Evolutionary conservation across 139 green algal species (phyloP).

Genomic region (Tetradesmus obliquus): DNA sequence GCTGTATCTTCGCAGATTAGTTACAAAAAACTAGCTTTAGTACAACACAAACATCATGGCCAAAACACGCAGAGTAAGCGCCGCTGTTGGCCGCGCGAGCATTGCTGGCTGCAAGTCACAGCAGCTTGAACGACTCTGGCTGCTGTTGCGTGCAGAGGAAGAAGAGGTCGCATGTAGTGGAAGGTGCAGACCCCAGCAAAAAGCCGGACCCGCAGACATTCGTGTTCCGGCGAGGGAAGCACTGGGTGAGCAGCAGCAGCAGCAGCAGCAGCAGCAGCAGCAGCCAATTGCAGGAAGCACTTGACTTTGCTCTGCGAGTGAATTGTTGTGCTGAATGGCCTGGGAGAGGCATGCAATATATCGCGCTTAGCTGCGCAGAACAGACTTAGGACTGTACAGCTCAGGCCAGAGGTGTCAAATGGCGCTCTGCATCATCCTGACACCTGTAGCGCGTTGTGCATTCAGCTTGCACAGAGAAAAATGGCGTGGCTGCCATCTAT

Average conservation of each 20-base stretch:
- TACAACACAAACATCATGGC: neutral
- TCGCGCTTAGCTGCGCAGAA: too few species aligned
- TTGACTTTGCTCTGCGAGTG: neutral
- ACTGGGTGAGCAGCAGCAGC: slow-evolving; percentile 28
- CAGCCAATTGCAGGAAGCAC: slow-evolving; percentile 32
- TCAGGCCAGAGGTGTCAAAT: too few species aligned
- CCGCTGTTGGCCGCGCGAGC: neutral
- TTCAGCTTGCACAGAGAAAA: too few species aligned
- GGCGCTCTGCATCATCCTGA: too few species aligned
- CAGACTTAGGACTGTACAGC: too few species aligned
- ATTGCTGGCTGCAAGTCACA: neutral
- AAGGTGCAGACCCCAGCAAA: slow-evolving; percentile 66
- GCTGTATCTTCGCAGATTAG: neutral
- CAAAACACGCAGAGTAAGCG: slow-evolving; percentile 26
- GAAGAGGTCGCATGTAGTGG: slow-evolving; percentile 72
- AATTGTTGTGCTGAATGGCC: too few species aligned
- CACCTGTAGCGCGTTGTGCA: too few species aligned
- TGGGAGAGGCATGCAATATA: too few species aligned
- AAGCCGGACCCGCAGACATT: slow-evolving; percentile 85
- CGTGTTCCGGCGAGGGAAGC: slow-evolving; percentile 76
- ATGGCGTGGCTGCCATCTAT: too few species aligned
- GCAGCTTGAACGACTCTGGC: neutral
- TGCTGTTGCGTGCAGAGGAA: slow-evolving; percentile 20
- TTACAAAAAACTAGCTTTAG: neutral
- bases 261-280: slow-evolving; percentile 63